Conservation (phyloP, 2,329 filamentous ascomycete genomes). For the Thelonectria rubi region DNA sequence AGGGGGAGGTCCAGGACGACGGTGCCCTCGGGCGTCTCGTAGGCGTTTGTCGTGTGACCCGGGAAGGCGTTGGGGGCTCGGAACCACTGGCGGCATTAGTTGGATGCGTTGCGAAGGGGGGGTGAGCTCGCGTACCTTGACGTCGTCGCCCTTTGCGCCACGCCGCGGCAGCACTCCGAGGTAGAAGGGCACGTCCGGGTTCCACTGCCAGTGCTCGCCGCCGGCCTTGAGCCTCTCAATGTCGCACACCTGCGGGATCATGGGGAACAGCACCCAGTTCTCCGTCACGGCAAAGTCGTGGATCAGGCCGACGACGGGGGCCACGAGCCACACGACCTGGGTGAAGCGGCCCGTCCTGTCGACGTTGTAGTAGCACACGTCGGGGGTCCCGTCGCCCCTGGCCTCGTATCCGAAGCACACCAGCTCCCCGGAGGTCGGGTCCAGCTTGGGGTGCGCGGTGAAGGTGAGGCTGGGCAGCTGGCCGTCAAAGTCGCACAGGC, state of each 20-base stretch:
- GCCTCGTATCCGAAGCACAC: constrained; percentile 14
- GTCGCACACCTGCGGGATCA: constrained; percentile 13
- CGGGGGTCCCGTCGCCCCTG: constrained; percentile 4
- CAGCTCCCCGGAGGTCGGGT: neutral
- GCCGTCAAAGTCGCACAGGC: constrained; percentile 13
- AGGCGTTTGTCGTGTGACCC: constrained; percentile 19
- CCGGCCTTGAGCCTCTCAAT: constrained; percentile 11
- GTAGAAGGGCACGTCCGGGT: constrained; percentile 3
- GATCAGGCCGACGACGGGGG: constrained; percentile 5
- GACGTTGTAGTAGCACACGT: constrained; percentile 9
- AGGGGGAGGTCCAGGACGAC: constrained; percentile 18
- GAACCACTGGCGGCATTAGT: constrained; percentile 10
- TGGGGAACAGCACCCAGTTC: constrained; percentile 20
- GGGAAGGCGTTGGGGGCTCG: constrained; percentile 17
- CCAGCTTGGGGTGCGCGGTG: constrained; percentile 15
- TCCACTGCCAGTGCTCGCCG: constrained; percentile 11
- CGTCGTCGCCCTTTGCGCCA: constrained; percentile 9
- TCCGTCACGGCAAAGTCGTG: constrained; percentile 20
- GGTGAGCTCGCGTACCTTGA: constrained; percentile 1
- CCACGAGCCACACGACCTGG: constrained; percentile 4
- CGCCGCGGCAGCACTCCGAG: constrained; percentile 6
- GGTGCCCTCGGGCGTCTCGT: constrained; percentile 8
- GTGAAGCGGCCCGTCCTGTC: neutral
- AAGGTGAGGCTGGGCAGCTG: constrained; percentile 9
- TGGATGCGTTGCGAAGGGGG: neutral